Conservation (phyloP, 768 basidiomycete genomes). For the Porphyrellus cyaneotinctus region DNA sequence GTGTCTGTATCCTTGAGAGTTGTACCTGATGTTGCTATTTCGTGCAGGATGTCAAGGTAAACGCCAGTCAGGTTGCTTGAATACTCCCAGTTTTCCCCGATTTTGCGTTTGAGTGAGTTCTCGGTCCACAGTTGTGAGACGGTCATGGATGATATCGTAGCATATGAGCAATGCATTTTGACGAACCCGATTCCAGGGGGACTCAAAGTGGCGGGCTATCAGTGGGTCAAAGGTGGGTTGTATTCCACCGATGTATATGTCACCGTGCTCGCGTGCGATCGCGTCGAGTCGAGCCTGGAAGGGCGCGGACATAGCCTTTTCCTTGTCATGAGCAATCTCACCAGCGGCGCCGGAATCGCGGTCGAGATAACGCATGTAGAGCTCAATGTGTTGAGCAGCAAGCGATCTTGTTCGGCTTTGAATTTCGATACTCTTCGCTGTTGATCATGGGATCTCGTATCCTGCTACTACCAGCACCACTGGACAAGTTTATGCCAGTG, state of each 20-base stretch:
- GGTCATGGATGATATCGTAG: conserved; percentile 97
- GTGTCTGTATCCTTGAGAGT: conserved; percentile 99
- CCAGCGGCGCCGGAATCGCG: conserved; percentile 90
- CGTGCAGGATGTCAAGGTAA: conserved; percentile 94
- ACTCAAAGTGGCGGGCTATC: conserved; percentile 97
- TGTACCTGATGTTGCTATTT: conserved; percentile 97
- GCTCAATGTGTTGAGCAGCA: conserved; percentile 87
- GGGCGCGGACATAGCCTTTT: conserved; percentile 66
- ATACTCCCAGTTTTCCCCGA: conserved; percentile 94
- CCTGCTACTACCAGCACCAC: conserved; percentile 58
- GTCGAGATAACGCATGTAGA: conserved; percentile 95
- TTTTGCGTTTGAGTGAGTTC: conserved; percentile 99
- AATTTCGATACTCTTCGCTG: conserved; percentile 98
- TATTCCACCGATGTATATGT: conserved; percentile 89
- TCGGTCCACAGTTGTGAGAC: conserved; percentile 88
- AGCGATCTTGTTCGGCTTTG: conserved; percentile 88
- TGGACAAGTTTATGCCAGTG: conserved; percentile 77
- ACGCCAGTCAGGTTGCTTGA: conserved; percentile 93
- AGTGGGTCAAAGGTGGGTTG: conserved; percentile 91
- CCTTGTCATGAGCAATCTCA: conserved; percentile 82
- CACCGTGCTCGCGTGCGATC: conserved; percentile 89
- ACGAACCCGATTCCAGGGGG: conserved; percentile 99
- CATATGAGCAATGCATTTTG: conserved; percentile 96
- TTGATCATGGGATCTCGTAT: conserved; percentile 87
- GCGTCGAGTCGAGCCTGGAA: conserved; percentile 87